These are phyloP conservation scores for Alternaria infectoria DNA, from an alignment of 2,329 filamentous ascomycete species.

Conservation along the genomic window DNA sequence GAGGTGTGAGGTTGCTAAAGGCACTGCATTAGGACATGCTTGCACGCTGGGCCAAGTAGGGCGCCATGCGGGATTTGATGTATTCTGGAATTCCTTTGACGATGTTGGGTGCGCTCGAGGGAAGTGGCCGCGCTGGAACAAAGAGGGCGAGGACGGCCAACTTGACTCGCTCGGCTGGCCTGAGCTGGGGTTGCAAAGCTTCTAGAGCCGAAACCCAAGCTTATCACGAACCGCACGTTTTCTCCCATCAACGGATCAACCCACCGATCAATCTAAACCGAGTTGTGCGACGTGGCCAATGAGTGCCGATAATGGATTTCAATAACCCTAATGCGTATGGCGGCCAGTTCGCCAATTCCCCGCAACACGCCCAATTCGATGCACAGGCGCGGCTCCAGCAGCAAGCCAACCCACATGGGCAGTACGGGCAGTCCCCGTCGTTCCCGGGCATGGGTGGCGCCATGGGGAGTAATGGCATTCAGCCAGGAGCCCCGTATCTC, in stretches of 20 bases:
- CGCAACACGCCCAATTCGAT: slow-evolving; percentile 43
- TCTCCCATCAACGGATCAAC: slow-evolving; percentile 28
- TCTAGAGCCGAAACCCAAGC: slow-evolving; percentile 19
- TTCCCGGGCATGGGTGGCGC: slow-evolving; percentile 29
- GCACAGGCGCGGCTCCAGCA: slow-evolving; percentile 46
- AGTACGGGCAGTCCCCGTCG: slow-evolving; percentile 41
- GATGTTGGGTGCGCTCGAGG: not conserved
- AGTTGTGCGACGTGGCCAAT: slow-evolving; percentile 49
- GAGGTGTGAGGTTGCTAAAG: slow-evolving; percentile 16
- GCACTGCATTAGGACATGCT: slow-evolving; percentile 18
- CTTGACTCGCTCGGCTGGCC: slow-evolving; percentile 18
- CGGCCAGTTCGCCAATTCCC: slow-evolving; percentile 41
- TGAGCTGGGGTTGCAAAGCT: slow-evolving; percentile 6
- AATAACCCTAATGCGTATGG: slow-evolving; percentile 46
- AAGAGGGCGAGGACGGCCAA: not conserved
- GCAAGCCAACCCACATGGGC: slow-evolving; percentile 35
- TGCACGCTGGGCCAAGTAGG: not conserved
- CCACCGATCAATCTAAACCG: slow-evolving; percentile 46
- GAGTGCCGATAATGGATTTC: slow-evolving; percentile 48
- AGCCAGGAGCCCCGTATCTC: slow-evolving; percentile 42
- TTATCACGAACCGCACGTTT: slow-evolving; percentile 44
- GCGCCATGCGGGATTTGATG: not conserved
- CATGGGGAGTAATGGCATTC: slow-evolving; percentile 32
- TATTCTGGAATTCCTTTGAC: not conserved
- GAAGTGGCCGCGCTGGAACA: not conserved